Evolutionary conservation across 2,329 filamentous ascomycete genomes (phyloP).

Genomic region (Ascosphaera pollenicola): DNA sequence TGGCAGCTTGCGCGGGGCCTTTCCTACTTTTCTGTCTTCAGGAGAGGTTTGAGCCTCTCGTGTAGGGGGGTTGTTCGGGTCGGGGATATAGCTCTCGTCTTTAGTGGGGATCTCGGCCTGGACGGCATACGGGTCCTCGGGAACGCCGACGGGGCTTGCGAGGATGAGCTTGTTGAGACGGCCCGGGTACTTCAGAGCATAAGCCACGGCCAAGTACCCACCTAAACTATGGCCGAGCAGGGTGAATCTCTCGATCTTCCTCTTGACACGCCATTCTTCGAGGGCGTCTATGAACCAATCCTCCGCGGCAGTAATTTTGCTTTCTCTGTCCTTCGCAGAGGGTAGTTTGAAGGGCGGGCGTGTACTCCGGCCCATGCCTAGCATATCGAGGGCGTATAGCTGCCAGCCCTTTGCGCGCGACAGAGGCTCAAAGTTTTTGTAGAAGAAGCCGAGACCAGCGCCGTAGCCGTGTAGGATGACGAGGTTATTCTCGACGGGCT

Average conservation of each 20-base stretch:
- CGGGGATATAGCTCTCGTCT: conserved; percentile 33
- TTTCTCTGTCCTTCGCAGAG: conserved; percentile 49
- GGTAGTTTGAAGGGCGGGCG: conserved; percentile 67
- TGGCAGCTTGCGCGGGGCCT: conserved; percentile 39
- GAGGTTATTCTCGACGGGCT: conserved; percentile 60
- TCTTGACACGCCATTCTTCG: conserved; percentile 81
- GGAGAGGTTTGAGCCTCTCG: conserved; percentile 3
- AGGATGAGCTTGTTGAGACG: conserved; percentile 89
- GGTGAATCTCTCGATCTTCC: conserved; percentile 82
- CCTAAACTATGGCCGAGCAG: conserved; percentile 82
- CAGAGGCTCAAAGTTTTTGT: conserved; percentile 87
- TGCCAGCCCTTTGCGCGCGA: conserved; percentile 64
- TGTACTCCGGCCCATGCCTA: conserved; percentile 81
- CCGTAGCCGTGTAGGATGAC: conserved; percentile 97
- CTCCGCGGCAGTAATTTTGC: conserved; percentile 73
- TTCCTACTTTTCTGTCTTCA: conserved; percentile 13
- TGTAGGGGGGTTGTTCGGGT: conserved; percentile 4
- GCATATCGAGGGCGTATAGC: conserved; percentile 79
- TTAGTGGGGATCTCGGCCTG: conserved; percentile 59
- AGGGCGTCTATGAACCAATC: conserved; percentile 90
- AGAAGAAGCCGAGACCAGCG: conserved; percentile 90
- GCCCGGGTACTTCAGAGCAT: conserved; percentile 90
- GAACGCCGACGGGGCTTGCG: conserved; percentile 82
- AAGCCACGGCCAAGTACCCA: conserved; percentile 85
- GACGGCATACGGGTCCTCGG: conserved; percentile 80